These are phyloP conservation scores for Solanum corneliomulleri DNA, from an alignment of 257 asterid species.

Conservation along the genomic window DNA sequence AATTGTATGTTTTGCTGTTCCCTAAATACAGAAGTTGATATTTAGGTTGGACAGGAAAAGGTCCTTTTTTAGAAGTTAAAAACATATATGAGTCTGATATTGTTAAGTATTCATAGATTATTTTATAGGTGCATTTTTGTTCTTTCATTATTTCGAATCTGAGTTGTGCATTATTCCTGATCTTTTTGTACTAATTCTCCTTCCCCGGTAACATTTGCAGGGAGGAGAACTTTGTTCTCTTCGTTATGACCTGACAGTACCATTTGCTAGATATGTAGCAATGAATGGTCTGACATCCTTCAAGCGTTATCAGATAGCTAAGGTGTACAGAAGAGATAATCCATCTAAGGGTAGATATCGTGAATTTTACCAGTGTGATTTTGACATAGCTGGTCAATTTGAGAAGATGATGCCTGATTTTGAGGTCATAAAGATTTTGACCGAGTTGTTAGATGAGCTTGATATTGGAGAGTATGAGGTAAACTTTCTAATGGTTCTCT, in stretches of 20 bases:
- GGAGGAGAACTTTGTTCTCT: conserved; percentile 99
- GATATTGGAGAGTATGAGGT: conserved; percentile 93
- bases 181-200: not conserved
- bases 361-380: conserved; percentile 94
- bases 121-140: not conserved
- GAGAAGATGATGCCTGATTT: conserved; percentile 95
- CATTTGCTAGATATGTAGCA: conserved; percentile 85
- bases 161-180: not conserved
- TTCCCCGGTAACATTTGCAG: conserved; percentile 25
- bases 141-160: not conserved
- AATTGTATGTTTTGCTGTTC: not conserved
- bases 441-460: conserved; percentile 83
- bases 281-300: conserved; percentile 83
- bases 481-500: not conserved
- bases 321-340: conserved; percentile 91
- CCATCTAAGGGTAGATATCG: conserved; percentile 97
- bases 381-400: conserved; percentile 88
- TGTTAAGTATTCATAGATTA: not conserved
- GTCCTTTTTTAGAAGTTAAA: not conserved
- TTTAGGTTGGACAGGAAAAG: not conserved
- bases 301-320: conserved; percentile 93
- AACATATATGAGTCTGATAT: not conserved
- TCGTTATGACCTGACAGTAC: conserved; percentile 94
- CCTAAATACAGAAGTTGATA: not conserved
- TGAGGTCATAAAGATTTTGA: conserved; percentile 74